phyloP scores from a whole-genome alignment of 495 filamentous ascomycete genomes.

The Delitschia confertaspora region DNA sequence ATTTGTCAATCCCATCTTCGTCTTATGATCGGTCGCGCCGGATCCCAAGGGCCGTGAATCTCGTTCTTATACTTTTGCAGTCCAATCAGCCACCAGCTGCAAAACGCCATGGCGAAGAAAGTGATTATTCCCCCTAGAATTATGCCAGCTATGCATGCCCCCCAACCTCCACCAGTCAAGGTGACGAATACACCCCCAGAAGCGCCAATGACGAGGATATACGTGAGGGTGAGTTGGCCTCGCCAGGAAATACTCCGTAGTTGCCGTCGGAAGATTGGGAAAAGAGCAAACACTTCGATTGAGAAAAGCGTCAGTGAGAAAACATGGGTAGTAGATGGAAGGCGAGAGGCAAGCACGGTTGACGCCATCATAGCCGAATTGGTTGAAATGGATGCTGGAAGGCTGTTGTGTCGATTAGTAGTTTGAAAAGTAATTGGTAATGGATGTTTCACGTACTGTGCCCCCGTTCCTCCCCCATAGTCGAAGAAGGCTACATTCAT shows the following conservation, averaged over 20 bases:
- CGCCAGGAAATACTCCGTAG: conserved; percentile 74
- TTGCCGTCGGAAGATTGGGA: conserved; percentile 86
- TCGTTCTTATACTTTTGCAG: conserved; percentile 99
- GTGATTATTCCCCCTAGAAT: conserved; percentile 63
- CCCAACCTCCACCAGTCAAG: conserved; percentile 60
- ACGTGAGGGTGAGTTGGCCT: conserved; percentile 69
- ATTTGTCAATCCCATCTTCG: conserved; percentile 48
- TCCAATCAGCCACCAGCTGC: conserved; percentile 96
- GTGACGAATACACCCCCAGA: conserved; percentile 69
- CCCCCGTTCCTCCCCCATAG: conserved; percentile 63
- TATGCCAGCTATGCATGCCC: conserved; percentile 58
- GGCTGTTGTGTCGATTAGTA: conserved; percentile 36
- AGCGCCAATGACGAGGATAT: conserved; percentile 68
- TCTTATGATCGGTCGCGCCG: conserved; percentile 72
- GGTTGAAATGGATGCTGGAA: conserved; percentile 81
- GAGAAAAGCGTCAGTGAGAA: conserved; percentile 92
- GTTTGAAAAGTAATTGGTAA: conserved; percentile 11
- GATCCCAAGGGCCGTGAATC: conserved; percentile 96
- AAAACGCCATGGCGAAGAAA: conserved; percentile 76
- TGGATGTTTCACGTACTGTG: conserved; percentile 39
- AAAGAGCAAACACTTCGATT: conserved; percentile 94
- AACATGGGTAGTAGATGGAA: conserved; percentile 84
- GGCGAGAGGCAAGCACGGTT: conserved; percentile 79
- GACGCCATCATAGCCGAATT: conserved; percentile 94
- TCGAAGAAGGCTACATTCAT: conserved; percentile 98